These are phyloP conservation scores for Quercus agrifolia DNA, from an alignment of 306 rosid genomes.

Conservation along the genomic window DNA sequence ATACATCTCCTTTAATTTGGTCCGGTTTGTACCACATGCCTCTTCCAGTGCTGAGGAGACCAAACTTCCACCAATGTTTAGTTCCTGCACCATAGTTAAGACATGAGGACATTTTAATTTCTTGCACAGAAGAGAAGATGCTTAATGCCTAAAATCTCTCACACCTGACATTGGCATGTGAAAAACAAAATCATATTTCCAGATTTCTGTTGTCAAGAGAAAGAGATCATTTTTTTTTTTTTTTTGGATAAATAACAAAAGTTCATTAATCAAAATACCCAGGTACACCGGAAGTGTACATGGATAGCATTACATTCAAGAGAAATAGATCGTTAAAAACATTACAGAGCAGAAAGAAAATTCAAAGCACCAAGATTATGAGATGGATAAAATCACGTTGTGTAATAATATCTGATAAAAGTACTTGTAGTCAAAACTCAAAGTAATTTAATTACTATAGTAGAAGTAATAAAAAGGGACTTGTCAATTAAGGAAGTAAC, in stretches of 20 bases:
- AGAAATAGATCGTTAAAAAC: neutral
- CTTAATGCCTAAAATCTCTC: conserved; percentile 12
- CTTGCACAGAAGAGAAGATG: neutral
- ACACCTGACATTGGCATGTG: neutral
- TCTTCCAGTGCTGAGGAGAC: conserved; percentile 83
- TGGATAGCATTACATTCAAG: no score
- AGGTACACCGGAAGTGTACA: no score
- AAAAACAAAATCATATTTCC: no score
- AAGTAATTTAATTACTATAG: neutral
- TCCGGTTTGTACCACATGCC: conserved; percentile 74
- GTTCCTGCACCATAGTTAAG: conserved; percentile 52
- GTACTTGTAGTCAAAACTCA: neutral
- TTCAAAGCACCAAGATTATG: neutral
- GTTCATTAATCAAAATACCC: no score
- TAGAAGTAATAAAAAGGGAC: no score
- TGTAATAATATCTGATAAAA: neutral
- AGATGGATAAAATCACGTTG: neutral
- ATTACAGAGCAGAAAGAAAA: neutral
- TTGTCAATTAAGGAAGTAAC: neutral
- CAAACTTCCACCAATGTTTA: conserved; percentile 87
- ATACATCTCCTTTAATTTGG: conserved; percentile 77
- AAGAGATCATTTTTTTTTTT: neutral
- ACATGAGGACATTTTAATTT: neutral
- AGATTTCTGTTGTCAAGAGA: neutral
- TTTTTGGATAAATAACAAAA: no score